Base-by-base conservation (phyloP, 2,329 filamentous ascomycete genomes). In the Pezicula neosporulosa region DNA sequence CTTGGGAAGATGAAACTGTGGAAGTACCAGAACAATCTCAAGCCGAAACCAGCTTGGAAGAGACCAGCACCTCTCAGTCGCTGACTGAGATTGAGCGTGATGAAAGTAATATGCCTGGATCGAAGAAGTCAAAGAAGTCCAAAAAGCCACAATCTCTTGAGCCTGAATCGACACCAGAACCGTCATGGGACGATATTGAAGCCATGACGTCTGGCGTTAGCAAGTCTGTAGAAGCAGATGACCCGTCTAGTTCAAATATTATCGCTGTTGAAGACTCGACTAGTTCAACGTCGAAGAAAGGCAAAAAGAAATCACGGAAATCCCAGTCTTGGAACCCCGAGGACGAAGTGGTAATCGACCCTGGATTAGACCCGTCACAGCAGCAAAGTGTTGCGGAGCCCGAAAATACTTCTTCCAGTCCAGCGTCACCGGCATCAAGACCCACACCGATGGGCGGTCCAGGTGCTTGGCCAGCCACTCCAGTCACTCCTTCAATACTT, bases 371-470 rank as follows among this genome's bases (percentile, higher is more conserved):
- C 9, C 10, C 30, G 12, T 3, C 12, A 13, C 30, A 33, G 30
- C 30, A 33, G 30, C 30, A 33, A 3, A 33, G 30, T 9, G 12
- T 13, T 15, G 15, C 35, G 10, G 47, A 56, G n/a, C 35, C 42
- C 10, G 37, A 48, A 36, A 43, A 41, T 7, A 30, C 41, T 33
- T 30, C 50, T 38, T 43, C 44, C 28, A 37, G 16, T 15, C 27
- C 41, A 48, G 42, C 6, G 27, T 38, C 28, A 33, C 16, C 27
- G 9, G 41, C 49, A 44, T 52, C 51, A 12, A 57, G 52, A 44
- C 53, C 51, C 43, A 58, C 59, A 46, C 51, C 58, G 43, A 54
- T 56, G 41, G 53, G 48, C 50, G 59, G 54, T n/a, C 58, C 57
- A 44, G 59, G 52, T 52, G 55, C 48, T 33, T 57, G 52, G 55